Conservation (phyloP, 805 yeast genomes). For the Wickerhamiella vanderwaltii region DNA sequence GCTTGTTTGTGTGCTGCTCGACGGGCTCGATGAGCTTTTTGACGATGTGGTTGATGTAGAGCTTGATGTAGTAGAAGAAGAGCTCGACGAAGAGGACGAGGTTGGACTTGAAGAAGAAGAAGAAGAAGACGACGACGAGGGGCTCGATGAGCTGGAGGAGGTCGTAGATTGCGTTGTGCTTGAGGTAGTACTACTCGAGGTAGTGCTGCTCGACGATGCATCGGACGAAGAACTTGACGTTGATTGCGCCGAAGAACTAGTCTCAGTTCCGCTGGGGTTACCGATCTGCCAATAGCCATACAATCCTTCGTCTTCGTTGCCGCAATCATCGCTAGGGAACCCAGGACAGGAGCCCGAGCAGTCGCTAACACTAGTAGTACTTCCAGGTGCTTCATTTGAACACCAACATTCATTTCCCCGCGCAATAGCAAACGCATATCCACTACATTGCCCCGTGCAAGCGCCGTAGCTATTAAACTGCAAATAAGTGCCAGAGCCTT, state of each 20-base stretch:
- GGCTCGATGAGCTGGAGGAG: background rate
- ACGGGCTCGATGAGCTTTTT: background rate
- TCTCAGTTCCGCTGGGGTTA: slow-evolving; percentile 26
- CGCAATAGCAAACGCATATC: slow-evolving; percentile 42
- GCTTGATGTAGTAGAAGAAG: slow-evolving; percentile 1
- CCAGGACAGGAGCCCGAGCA: slow-evolving; percentile 37
- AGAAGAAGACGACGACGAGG: background rate
- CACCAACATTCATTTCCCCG: slow-evolving; percentile 50
- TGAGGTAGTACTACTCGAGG: background rate
- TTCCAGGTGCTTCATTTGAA: slow-evolving; percentile 39
- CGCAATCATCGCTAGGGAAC: slow-evolving; percentile 34
- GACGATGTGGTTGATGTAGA: slow-evolving; percentile 4
- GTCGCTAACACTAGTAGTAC: slow-evolving; percentile 26
- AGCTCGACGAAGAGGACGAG: slow-evolving; percentile 6
- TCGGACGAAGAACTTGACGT: slow-evolving; percentile 1
- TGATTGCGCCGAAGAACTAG: slow-evolving; percentile 10
- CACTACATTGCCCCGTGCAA: slow-evolving; percentile 38
- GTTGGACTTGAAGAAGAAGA: slow-evolving; percentile 5
- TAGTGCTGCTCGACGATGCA: background rate
- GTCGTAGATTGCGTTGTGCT: background rate
- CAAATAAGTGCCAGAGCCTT: slow-evolving; percentile 17
- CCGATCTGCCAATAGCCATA: slow-evolving; percentile 42
- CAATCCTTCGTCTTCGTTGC: slow-evolving; percentile 32
- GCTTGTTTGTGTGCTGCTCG: slow-evolving; percentile 22
- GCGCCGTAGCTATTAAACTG: slow-evolving; percentile 38